Evolutionary conservation across 1,284 basidiomycete species (phyloP).

Genomic region (Singerocomus inundabilis): DNA sequence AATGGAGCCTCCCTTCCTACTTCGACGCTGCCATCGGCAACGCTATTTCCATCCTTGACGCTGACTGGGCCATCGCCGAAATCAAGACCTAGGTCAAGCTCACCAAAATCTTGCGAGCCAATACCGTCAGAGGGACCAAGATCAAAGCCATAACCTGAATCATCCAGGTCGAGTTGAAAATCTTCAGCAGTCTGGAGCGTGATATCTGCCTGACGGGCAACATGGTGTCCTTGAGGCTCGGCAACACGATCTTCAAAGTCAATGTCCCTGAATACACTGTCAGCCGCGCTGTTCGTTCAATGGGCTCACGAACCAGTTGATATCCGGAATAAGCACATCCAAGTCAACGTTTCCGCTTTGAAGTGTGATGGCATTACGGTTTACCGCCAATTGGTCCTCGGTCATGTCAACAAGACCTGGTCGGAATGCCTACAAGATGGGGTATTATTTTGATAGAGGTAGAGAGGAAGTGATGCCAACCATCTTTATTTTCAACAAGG

Average conservation of each 20-base stretch:
- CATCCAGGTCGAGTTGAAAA: conserved; percentile 60
- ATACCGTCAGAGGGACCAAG: conserved; percentile 78
- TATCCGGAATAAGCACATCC: conserved; percentile 78
- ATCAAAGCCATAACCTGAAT: conserved; percentile 60
- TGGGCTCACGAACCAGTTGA: conserved; percentile 59
- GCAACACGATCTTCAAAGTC: conserved; percentile 71
- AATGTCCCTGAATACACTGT: conserved; percentile 54
- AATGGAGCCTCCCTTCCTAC: conserved; percentile 69
- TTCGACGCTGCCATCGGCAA: conserved; percentile 63
- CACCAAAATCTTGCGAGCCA: conserved; percentile 80
- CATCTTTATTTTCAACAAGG: conserved; percentile 93
- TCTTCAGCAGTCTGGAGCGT: conserved; percentile 73
- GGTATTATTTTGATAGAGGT: conserved; percentile 5
- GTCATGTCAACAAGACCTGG: conserved; percentile 94
- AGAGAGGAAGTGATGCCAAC: conserved; percentile 40
- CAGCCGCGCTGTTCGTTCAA: not conserved
- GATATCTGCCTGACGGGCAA: conserved; percentile 81
- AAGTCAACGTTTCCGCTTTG: conserved; percentile 72
- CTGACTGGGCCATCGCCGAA: conserved; percentile 58
- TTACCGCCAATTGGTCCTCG: conserved; percentile 87
- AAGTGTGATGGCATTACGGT: conserved; percentile 84
- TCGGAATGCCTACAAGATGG: conserved; percentile 73
- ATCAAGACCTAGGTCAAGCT: conserved; percentile 70
- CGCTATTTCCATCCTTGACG: conserved; percentile 43
- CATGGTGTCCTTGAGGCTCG: conserved; percentile 71